Base-by-base conservation (phyloP, 2,329 filamentous ascomycete species). In the Clarireedia paspali region DNA sequence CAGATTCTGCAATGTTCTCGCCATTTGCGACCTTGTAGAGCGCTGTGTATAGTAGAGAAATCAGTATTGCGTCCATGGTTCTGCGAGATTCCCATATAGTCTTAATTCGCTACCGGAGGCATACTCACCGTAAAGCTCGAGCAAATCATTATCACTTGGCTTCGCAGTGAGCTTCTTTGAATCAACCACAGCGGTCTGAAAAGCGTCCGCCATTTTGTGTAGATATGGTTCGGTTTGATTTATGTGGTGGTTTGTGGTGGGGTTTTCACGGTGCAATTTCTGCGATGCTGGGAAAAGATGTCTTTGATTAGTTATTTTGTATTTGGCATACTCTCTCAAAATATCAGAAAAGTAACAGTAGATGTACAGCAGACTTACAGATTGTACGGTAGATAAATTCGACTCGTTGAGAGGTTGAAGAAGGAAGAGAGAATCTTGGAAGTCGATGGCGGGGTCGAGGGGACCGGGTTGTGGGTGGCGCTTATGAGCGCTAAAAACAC, bases 141-240 rank as follows among this genome's bases (percentile, higher is more conserved):
- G 81, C 48, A 88, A 76, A 62, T 88, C 81, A 20, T 82, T 77
- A 73, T 82, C 80, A 68, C 63, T 70, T 53, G 85, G 85, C 79
- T 85, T 85, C 62, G 74, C 70, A 63, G 80, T 81, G 62, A 88
- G 77, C 78, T 87, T 85, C 73, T 82, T 82, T 73, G 80, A 83
- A 73, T 88, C 84, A 62, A 68, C 69, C 65, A 79, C 75, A 60
- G 84, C 84, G 70, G 73, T 75, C 62, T 80, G 65, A 74, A 83
- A 84, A 57, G 55, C 64, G 36, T 30, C n/a, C 15, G 55, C 36
- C 55, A 57, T 57, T 15, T 30, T 56, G 47, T 42, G 14, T 34
- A 14, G 6, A 26, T 23, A 27, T 14, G 14, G 20, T 44, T 44
- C 7, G 2, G 7, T 44, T 44, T 44, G 40, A 44, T 17, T 44